phyloP scores from a whole-genome alignment of 192 early-diverging fungal species.

The Jimgerdemannia flammicorona region DNA sequence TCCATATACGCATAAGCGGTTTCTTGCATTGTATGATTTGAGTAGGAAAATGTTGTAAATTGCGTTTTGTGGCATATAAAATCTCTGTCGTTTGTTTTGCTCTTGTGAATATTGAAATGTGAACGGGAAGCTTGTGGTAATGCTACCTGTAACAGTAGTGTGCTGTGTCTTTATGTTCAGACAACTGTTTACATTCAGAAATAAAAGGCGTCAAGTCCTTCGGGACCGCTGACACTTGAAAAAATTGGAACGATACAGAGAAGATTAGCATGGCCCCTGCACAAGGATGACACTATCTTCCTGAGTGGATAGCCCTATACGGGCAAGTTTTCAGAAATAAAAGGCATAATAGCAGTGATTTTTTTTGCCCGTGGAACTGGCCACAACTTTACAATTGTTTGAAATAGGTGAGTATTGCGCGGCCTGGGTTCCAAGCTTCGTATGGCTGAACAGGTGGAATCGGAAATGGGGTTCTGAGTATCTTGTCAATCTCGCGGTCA shows the following conservation, averaged over 20 bases:
- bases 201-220: too few relatives aligned
- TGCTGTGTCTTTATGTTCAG: background rate
- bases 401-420: conserved; percentile 4
- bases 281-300: too few relatives aligned
- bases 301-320: too few relatives aligned
- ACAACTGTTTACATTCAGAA: conserved; percentile 11
- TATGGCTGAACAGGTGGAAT: conserved; percentile 1
- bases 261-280: too few relatives aligned
- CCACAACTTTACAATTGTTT: background rate
- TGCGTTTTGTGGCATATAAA: background rate
- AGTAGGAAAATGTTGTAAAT: too few relatives aligned
- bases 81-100: background rate
- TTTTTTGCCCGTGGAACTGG: background rate
- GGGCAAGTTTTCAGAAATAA: too few relatives aligned
- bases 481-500: too few relatives aligned
- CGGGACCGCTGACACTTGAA: too few relatives aligned
- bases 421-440: background rate
- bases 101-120: background rate
- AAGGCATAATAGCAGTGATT: background rate
- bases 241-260: too few relatives aligned
- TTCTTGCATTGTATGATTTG: too few relatives aligned
- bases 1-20: too few relatives aligned
- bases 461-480: too few relatives aligned
- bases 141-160: background rate
- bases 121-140: background rate